These are phyloP conservation scores for Fusarium decemcellulare DNA, from an alignment of 2,329 filamentous ascomycete genomes.

Conservation along the genomic window DNA sequence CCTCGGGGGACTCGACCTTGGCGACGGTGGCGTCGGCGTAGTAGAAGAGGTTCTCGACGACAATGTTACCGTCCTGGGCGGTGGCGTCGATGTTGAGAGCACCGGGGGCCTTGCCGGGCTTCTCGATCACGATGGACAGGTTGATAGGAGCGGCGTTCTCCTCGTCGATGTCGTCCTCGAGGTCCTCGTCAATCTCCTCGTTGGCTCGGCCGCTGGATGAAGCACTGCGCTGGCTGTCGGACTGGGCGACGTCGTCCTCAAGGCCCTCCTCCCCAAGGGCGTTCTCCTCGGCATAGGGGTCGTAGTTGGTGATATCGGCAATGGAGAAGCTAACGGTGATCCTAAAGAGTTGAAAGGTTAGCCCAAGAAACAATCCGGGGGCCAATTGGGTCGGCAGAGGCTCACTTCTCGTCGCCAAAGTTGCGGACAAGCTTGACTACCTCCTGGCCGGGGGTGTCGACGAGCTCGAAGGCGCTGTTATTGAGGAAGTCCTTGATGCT, in stretches of 20 bases:
- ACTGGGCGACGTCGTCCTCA: slow-evolving; percentile 60
- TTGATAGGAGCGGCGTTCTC: slow-evolving; percentile 81
- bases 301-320: slow-evolving; percentile 57
- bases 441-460: slow-evolving; percentile 87
- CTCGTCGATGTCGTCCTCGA: slow-evolving; percentile 66
- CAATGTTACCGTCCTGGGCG: slow-evolving; percentile 87
- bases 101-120: slow-evolving; percentile 78
- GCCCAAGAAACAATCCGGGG: slow-evolving; percentile 23
- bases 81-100: slow-evolving; percentile 89
- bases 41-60: slow-evolving; percentile 93
- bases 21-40: slow-evolving; percentile 85
- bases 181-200: slow-evolving; percentile 46
- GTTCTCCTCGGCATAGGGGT: slow-evolving; percentile 56
- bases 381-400: slow-evolving; percentile 28
- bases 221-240: slow-evolving; percentile 67
- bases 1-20: slow-evolving; percentile 81
- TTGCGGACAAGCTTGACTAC: slow-evolving; percentile 88
- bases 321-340: slow-evolving; percentile 62
- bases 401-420: slow-evolving; percentile 90
- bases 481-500: slow-evolving; percentile 91
- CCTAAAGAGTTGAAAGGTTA: slow-evolving; percentile 44
- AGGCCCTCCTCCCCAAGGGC: slow-evolving; percentile 58
- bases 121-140: slow-evolving; percentile 90
- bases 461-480: slow-evolving; percentile 85
- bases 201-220: slow-evolving; percentile 64